These are phyloP conservation scores for Lolium rigidum DNA, from an alignment of 176 grass and related monocot species.

Conservation along the genomic window DNA sequence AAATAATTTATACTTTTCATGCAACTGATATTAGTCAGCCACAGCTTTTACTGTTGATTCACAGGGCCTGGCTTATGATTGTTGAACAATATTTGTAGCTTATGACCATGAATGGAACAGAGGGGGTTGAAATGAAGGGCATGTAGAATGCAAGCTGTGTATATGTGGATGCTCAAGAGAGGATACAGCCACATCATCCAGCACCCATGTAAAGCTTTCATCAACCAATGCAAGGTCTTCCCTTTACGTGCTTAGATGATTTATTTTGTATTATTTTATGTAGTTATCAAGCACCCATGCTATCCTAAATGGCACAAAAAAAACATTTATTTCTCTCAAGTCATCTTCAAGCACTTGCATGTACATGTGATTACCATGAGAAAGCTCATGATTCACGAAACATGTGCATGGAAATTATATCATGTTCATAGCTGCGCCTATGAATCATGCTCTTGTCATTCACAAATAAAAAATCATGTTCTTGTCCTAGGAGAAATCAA, in stretches of 20 bases:
- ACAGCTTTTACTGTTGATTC: not conserved
- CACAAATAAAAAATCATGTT: constrained; percentile 6
- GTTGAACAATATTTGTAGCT: constrained; percentile 16
- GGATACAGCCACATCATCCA: not conserved
- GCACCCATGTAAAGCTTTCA: not conserved
- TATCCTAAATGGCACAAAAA: constrained; percentile 1
- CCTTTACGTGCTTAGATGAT: constrained; percentile 2
- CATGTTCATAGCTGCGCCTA: not conserved
- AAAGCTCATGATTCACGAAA: not conserved
- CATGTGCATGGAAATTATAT: constrained; percentile 1
- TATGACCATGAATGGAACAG: not conserved
- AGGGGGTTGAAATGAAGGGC: not conserved
- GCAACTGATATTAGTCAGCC: constrained; percentile 19
- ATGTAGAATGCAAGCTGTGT: constrained; percentile 12
- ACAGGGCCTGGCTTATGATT: not conserved
- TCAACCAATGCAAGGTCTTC: constrained; percentile 1
- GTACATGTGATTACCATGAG: constrained; percentile 10
- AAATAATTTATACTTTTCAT: not conserved
- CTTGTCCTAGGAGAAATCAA: constrained; percentile 10
- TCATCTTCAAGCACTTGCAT: not conserved
- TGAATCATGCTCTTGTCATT: not conserved
- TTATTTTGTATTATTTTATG: constrained; percentile 6
- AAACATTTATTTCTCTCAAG: not conserved
- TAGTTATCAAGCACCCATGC: constrained; percentile 17
- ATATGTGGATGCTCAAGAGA: constrained; percentile 25